A percentile compares a stretch with the other conserved stretches of the same genome.
Evolutionary conservation across 495 filamentous ascomycete genomes (phyloP).

Genomic region (Penicillium arizonense): DNA sequence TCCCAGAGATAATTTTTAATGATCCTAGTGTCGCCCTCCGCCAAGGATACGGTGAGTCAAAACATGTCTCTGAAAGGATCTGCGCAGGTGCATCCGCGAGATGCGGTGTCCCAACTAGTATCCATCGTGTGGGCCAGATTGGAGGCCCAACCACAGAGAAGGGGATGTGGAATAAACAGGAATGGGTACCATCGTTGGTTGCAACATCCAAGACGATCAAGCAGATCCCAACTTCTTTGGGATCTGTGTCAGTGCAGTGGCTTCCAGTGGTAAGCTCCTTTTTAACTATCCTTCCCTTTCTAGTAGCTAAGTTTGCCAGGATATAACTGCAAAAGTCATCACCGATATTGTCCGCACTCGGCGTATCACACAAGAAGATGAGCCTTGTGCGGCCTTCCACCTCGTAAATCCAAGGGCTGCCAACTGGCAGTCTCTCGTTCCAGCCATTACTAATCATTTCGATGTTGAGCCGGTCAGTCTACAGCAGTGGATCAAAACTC

Average conservation of each 20-base stretch:
- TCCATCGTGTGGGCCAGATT: constrained; percentile 59
- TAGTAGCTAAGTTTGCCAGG: neutral
- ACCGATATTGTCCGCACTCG: neutral
- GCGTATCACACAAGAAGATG: too few relatives aligned
- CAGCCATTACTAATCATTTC: neutral
- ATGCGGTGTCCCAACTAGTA: constrained; percentile 37
- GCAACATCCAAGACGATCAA: constrained; percentile 16
- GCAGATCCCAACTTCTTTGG: constrained; percentile 5
- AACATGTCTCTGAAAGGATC: constrained; percentile 51
- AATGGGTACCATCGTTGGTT: constrained; percentile 35
- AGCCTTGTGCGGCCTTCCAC: too few relatives aligned
- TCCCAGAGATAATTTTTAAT: constrained; percentile 44
- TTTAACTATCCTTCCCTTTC: neutral
- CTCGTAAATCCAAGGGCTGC: neutral
- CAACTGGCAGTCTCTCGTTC: neutral
- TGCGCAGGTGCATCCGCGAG: constrained; percentile 40
- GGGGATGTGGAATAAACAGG: constrained; percentile 34
- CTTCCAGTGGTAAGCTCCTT: constrained; percentile 9
- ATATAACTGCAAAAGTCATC: neutral
- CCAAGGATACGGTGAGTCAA: constrained; percentile 37
- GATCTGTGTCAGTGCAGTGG: constrained; percentile 7
- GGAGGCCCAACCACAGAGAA: constrained; percentile 39
- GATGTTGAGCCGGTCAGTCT: neutral
- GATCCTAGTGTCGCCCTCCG: constrained; percentile 26
- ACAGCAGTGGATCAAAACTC: neutral